A percentile compares a stretch with the other conserved stretches of the same genome.
phyloP scores from a whole-genome alignment of 768 basidiomycete species.

The Crepidotus variabilis region DNA sequence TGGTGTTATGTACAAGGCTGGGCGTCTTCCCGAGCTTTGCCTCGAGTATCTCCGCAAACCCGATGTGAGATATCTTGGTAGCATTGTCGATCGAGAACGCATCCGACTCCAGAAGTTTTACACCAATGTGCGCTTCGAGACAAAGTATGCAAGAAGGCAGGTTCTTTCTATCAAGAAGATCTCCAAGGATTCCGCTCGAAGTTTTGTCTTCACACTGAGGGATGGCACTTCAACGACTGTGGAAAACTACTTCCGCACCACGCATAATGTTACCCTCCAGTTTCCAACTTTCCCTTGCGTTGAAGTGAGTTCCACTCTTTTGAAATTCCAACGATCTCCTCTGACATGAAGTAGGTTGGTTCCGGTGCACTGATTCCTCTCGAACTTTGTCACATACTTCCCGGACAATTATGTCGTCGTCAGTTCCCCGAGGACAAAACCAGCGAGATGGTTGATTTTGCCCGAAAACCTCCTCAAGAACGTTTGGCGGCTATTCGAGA shows the following conservation, averaged over 20 bases:
- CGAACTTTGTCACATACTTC: constrained; percentile 59
- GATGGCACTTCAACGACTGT: constrained; percentile 46
- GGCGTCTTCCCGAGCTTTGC: constrained; percentile 53
- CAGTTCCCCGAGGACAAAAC: constrained; percentile 69
- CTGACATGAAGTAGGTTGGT: constrained; percentile 42
- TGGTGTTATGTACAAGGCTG: constrained; percentile 69
- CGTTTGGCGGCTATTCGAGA: constrained; percentile 36
- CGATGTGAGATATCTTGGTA: constrained; percentile 11
- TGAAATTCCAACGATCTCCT: neutral
- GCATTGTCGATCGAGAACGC: constrained; percentile 51
- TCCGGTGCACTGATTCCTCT: constrained; percentile 64
- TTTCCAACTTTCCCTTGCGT: constrained; percentile 63
- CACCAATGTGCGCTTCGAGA: constrained; percentile 23
- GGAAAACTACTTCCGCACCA: constrained; percentile 50
- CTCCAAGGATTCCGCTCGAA: constrained; percentile 46
- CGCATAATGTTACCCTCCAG: constrained; percentile 44
- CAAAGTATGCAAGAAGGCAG: constrained; percentile 11
- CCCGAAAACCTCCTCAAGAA: constrained; percentile 57
- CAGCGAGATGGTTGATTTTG: constrained; percentile 61
- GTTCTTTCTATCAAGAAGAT: constrained; percentile 46
- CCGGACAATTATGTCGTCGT: constrained; percentile 72
- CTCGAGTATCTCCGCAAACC: constrained; percentile 41
- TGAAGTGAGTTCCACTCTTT: constrained; percentile 43
- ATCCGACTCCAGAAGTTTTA: constrained; percentile 36
- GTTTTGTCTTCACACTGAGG: constrained; percentile 44